Conservation (phyloP, 202 grass and related monocot species). For the Panicum hallii region DNA sequence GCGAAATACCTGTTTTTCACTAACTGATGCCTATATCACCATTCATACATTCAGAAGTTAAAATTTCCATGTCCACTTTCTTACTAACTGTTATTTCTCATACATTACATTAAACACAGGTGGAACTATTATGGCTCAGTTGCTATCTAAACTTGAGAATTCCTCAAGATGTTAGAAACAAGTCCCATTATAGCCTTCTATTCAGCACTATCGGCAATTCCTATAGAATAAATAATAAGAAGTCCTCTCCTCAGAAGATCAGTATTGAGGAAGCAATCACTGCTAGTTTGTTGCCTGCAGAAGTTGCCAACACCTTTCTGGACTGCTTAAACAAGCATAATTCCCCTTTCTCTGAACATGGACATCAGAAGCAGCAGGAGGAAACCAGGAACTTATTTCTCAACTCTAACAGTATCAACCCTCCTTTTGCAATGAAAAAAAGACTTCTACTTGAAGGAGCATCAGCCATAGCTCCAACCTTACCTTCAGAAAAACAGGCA, state of each 20-base stretch:
- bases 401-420: conserved; percentile 25
- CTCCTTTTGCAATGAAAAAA: conserved; percentile 45
- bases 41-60: conserved; percentile 14
- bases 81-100: conserved; percentile 35
- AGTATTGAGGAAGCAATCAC: conserved; percentile 25
- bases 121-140: conserved; percentile 48
- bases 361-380: background rate
- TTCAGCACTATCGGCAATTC: conserved; percentile 23
- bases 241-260: background rate
- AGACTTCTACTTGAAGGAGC: conserved; percentile 42
- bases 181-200: conserved; percentile 29
- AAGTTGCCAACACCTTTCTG: conserved; percentile 41
- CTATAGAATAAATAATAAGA: background rate
- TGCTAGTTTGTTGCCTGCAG: conserved; percentile 18
- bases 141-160: conserved; percentile 44
- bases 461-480: conserved; percentile 12
- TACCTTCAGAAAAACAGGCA: conserved; percentile 14
- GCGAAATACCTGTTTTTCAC: background rate
- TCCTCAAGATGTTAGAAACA: conserved; percentile 47
- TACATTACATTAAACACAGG: conserved; percentile 38
- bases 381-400: conserved; percentile 24
- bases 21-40: conserved; percentile 12
- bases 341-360: conserved; percentile 28
- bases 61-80: background rate
- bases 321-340: conserved; percentile 53